Base-by-base conservation (phyloP, 495 filamentous ascomycete species). In the Penicillium atrosanguineum region DNA sequence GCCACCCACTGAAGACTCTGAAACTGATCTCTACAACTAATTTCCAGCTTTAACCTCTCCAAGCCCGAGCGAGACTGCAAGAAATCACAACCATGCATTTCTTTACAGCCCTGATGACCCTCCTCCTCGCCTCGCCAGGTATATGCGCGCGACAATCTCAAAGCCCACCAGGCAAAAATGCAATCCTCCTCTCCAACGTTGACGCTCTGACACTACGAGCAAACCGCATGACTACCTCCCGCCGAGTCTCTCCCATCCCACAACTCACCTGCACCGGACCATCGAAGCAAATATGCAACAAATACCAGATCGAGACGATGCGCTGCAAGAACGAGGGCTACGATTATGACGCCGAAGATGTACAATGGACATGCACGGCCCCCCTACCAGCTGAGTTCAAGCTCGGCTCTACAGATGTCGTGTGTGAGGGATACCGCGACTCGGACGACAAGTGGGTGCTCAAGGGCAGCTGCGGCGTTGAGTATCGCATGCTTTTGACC, bases 341-440 rank as follows among this genome's bases (percentile, higher is more conserved):
- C 7, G 81, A 79, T 26, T 91, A 92, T 68, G 77, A 77, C 36
- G 64, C 74, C 21, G 81, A 89, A 64, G 84, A 92, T 70, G 75
- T 96, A 34, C 83, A 93, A 67, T 98, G 94, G 94, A 86, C 88
- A 0, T 98, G 94, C 70, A 83, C 83, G 1, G 90, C 94, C 0
- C 73, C 79, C 4, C 72, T 97, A 0, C 94, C 94, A 0, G 64
- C 79, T 0, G 88, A 95, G 60, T 88, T 98, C 66, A 94, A 94
- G 65, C 81, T 97, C 12, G 94, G 91, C 34, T 74, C 80, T 23
- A 97, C 94, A 3, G 93, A 98, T 50, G 94, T 98, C 11, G 76
- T 90, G 4, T 98, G 94, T 68, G 94, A 98, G 63, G 94, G 94
- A 8, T 97, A 96, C 69, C 75, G 80, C 16, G 71, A 66, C 11